Conservation (phyloP, 1,139 yeast species). For the Yamadazyma friedrichii region DNA sequence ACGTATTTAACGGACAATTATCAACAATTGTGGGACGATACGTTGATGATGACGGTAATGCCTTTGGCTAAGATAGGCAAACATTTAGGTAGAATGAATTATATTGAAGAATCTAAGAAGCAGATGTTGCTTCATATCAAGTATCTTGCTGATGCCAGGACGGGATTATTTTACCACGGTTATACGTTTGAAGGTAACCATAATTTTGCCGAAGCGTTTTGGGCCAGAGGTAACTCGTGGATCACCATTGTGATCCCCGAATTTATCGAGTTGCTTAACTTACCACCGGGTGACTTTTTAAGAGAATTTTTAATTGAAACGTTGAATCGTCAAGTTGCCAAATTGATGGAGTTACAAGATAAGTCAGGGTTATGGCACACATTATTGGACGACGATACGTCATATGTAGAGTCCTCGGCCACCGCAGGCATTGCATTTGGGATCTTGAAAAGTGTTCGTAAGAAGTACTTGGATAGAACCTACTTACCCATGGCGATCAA, state of each 20-base stretch:
- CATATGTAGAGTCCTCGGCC: slow-evolving; percentile 32
- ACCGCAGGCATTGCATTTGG: slow-evolving; percentile 38
- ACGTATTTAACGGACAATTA: slow-evolving; percentile 28
- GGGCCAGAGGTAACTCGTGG: slow-evolving; percentile 40
- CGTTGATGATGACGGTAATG: slow-evolving; percentile 35
- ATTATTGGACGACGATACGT: slow-evolving; percentile 25
- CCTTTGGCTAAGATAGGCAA: slow-evolving; percentile 33
- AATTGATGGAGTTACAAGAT: slow-evolving; percentile 24
- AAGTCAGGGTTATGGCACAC: slow-evolving; percentile 31
- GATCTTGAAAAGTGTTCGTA: slow-evolving; percentile 25
- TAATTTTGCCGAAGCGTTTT: slow-evolving; percentile 30
- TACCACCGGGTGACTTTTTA: slow-evolving; percentile 23
- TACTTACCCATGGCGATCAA: slow-evolving; percentile 21
- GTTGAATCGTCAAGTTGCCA: slow-evolving; percentile 25
- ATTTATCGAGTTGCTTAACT: slow-evolving; percentile 26
- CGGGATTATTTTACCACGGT: slow-evolving; percentile 35
- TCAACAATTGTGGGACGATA: slow-evolving; percentile 36
- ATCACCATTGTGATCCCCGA: slow-evolving; percentile 36
- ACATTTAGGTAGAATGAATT: slow-evolving; percentile 24
- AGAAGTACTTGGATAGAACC: slow-evolving; percentile 20
- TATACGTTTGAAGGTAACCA: slow-evolving; percentile 30
- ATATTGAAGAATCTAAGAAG: slow-evolving; percentile 31
- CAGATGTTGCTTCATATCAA: slow-evolving; percentile 32
- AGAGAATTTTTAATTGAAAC: slow-evolving; percentile 25
- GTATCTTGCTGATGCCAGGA: slow-evolving; percentile 25